These are phyloP conservation scores for Aspergillaceae sp. DNA, from an alignment of 2,329 filamentous ascomycete genomes.

Conservation along the genomic window DNA sequence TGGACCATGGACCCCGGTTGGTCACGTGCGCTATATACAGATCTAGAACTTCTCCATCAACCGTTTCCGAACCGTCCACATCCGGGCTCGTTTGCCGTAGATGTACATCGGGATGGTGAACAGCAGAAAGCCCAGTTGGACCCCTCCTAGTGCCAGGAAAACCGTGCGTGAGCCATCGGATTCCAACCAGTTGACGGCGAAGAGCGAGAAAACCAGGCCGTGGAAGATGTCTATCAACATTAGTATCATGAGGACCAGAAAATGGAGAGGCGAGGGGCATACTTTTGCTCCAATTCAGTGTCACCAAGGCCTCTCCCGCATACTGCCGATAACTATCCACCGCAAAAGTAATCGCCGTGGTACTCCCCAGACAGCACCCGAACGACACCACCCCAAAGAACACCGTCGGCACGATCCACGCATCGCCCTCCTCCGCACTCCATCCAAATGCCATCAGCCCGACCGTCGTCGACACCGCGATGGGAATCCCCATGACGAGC, in stretches of 20 bases:
- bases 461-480: slow-evolving; percentile 67
- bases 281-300: slow-evolving; percentile 88
- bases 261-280: slow-evolving; percentile 18
- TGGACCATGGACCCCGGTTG: background rate
- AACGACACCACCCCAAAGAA: slow-evolving; percentile 93
- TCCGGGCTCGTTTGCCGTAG: slow-evolving; percentile 77
- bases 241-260: background rate
- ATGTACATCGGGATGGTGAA: slow-evolving; percentile 88
- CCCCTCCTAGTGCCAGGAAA: slow-evolving; percentile 74
- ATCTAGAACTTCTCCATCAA: slow-evolving; percentile 68
- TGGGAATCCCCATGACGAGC: slow-evolving; percentile 75
- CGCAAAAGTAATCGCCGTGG: slow-evolving; percentile 86
- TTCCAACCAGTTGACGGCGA: slow-evolving; percentile 78
- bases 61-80: slow-evolving; percentile 87
- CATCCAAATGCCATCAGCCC: slow-evolving; percentile 97
- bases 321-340: slow-evolving; percentile 91
- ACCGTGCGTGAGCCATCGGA: slow-evolving; percentile 65
- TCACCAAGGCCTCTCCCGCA: slow-evolving; percentile 87
- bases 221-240: slow-evolving; percentile 61
- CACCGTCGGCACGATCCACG: slow-evolving; percentile 84
- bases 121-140: slow-evolving; percentile 68
- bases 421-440: slow-evolving; percentile 65
- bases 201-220: slow-evolving; percentile 78
- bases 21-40: no score
- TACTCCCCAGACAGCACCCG: slow-evolving; percentile 81